Base-by-base conservation (phyloP, 345 rosid species). In the Euphorbia lathyris region DNA sequence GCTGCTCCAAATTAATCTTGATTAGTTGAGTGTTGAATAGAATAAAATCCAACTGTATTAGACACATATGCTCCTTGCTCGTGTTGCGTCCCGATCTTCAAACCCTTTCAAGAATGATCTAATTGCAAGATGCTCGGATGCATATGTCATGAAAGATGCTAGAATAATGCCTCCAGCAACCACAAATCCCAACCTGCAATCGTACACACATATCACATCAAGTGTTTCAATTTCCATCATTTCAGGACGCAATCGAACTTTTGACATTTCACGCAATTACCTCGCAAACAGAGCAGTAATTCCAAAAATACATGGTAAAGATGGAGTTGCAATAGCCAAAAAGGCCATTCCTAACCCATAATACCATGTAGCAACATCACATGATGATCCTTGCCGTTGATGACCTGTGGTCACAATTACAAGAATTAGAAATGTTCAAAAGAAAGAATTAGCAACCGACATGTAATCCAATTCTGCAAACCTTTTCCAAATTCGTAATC, bases 111-210 rank as follows among this genome's bases (percentile, higher is more conserved):
- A 72, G 77, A 86, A 94, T 30, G 89, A 87, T 65, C 83, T 76
- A 43, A 85, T 71, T 4, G 91, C 89, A 4, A 94, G 96, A 72
- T 86, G 90, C 88, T 88, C 96, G 4, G 96, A 72, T n/a, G 90
- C 92, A 69, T 94, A 87, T 57, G 96, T 86, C 97, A 94, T 94
- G 86, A 86, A 90, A 58, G 97, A 88, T 55, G 89, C 93, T 73
- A 94, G 73, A 72, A 88, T 76, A 23, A 91, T 70, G 68, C 91
- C 96, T 74, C 93, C 96, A 0, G 67, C 90, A 65, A 85, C 88
- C 95, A 94, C 92, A 84, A 90, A 72, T 32, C 96, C 97, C 63
- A 94, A 75, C 86, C 98, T 91, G 95, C 63, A 63, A 72, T 51
- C 59, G 26, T 12, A 7, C 48, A 43, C 16, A 38, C 42, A 40